Conservation (phyloP, 2,329 filamentous ascomycete species). For the Thelonectria olida region DNA sequence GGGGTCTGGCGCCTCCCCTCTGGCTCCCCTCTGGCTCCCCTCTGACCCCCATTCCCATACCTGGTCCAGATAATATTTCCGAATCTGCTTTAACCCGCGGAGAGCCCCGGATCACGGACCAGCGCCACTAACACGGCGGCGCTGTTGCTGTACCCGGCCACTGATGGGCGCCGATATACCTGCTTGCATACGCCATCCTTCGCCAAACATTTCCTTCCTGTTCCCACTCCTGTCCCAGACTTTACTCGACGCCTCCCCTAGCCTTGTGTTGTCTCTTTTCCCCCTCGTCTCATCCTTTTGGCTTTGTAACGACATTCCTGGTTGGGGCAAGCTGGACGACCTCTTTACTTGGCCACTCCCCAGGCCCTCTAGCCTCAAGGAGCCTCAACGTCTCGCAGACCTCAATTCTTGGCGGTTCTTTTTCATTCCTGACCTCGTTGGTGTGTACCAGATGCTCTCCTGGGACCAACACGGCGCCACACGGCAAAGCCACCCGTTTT, state of each 20-base stretch:
- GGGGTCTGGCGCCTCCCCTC: too few species aligned
- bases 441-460: conserved; percentile 19
- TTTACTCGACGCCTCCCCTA: conserved; percentile 38
- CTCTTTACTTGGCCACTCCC: conserved; percentile 1
- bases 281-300: conserved; percentile 28
- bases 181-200: conserved; percentile 41
- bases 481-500: conserved; percentile 23
- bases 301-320: conserved; percentile 25
- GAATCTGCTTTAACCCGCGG: conserved; percentile 57
- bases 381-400: conserved; percentile 1
- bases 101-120: conserved; percentile 54
- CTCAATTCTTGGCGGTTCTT: conserved; percentile 1
- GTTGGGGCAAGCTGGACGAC: conserved; percentile 11
- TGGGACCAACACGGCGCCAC: conserved; percentile 22
- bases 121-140: conserved; percentile 46
- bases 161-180: conserved; percentile 46
- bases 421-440: conserved; percentile 3
- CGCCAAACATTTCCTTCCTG: conserved; percentile 35
- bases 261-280: conserved; percentile 36
- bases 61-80: conserved; percentile 59
- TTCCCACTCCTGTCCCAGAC: conserved; percentile 40
- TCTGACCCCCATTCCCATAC: conserved; percentile 47
- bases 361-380: background rate
- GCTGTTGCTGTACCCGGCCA: conserved; percentile 44
- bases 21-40: conserved; percentile 40